Evolutionary conservation across 805 yeast genomes (phyloP).

Genomic region (Saccharomycopsis lassenensis): DNA sequence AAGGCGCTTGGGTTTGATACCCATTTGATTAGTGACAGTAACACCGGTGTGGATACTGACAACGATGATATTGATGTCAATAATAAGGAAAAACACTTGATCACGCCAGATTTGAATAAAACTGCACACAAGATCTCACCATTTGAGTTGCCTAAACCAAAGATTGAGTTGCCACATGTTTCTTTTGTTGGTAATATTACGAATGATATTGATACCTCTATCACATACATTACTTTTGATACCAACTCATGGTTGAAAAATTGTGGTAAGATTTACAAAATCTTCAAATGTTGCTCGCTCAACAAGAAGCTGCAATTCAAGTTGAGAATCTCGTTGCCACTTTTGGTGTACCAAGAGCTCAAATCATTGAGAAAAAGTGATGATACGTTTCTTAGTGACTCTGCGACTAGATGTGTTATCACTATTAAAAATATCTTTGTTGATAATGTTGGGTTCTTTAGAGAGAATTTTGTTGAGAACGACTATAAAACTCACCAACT

Average conservation of each 20-base stretch:
- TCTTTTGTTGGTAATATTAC: constrained; percentile 39
- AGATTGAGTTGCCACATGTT: constrained; percentile 10
- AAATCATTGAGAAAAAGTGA: constrained; percentile 59
- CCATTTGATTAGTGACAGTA: constrained; percentile 9
- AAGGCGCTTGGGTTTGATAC: constrained; percentile 14
- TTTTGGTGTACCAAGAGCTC: constrained; percentile 69
- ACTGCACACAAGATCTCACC: constrained; percentile 3
- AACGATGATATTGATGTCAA: constrained; percentile 2
- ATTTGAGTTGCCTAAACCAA: constrained; percentile 4
- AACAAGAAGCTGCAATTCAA: constrained; percentile 19
- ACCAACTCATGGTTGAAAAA: constrained; percentile 76
- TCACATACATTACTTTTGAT: constrained; percentile 55
- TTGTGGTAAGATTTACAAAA: constrained; percentile 65
- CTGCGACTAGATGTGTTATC: constrained; percentile 72
- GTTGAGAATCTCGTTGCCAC: constrained; percentile 29
- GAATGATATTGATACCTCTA: constrained; percentile 42
- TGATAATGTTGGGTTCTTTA: constrained; percentile 23
- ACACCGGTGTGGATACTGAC: constrained; percentile 15
- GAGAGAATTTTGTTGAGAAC: constrained; percentile 4
- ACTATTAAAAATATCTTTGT: constrained; percentile 56
- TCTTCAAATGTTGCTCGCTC: constrained; percentile 48
- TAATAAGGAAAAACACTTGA: constrained; percentile 4
- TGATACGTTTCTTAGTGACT: constrained; percentile 65
- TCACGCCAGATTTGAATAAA: constrained; percentile 5
- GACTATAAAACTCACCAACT: constrained; percentile 4